A percentile compares a stretch with the other conserved stretches of the same genome.
Evolutionary conservation across 306 rosid species (phyloP).

Genomic region (Vicia faba): DNA sequence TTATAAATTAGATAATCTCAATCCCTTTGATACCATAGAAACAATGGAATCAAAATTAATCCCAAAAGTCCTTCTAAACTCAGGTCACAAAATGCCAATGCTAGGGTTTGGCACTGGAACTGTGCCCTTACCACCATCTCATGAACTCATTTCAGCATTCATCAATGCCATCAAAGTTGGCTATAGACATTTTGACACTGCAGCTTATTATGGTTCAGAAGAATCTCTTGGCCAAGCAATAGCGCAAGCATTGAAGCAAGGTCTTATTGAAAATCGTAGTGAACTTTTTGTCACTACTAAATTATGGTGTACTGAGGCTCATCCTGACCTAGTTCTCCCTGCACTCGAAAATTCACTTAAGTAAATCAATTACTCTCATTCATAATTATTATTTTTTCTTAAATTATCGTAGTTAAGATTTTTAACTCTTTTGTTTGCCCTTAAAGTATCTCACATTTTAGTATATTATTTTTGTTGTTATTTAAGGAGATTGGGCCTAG

Average conservation of each 20-base stretch:
- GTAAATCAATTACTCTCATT: slow-evolving; percentile 24
- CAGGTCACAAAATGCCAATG: slow-evolving; percentile 43
- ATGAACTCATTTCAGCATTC: slow-evolving; percentile 35
- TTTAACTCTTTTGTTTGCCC: too few relatives aligned
- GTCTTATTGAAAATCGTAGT: slow-evolving; percentile 42
- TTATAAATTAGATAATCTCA: background rate
- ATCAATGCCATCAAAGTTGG: slow-evolving; percentile 38
- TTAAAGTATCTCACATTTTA: background rate
- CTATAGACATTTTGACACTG: slow-evolving; percentile 54
- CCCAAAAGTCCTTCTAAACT: slow-evolving; percentile 39
- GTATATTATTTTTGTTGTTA: background rate
- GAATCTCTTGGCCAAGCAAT: slow-evolving; percentile 45
- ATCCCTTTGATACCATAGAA: background rate
- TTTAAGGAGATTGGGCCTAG: slow-evolving; percentile 49
- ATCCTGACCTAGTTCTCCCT: slow-evolving; percentile 49
- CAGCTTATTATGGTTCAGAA: slow-evolving; percentile 50
- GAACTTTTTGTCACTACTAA: slow-evolving; percentile 62
- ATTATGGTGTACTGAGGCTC: slow-evolving; percentile 45
- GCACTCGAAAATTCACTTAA: slow-evolving; percentile 44
- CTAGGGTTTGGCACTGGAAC: slow-evolving; percentile 45
- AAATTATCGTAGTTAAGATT: background rate
- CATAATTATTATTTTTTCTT: background rate
- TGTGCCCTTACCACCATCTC: slow-evolving; percentile 35
- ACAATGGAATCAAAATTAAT: slow-evolving; percentile 32
- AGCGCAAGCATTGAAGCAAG: slow-evolving; percentile 38